Base-by-base conservation (phyloP, 2,329 filamentous ascomycete genomes). In the Tolypocladium cylindrosporum region DNA sequence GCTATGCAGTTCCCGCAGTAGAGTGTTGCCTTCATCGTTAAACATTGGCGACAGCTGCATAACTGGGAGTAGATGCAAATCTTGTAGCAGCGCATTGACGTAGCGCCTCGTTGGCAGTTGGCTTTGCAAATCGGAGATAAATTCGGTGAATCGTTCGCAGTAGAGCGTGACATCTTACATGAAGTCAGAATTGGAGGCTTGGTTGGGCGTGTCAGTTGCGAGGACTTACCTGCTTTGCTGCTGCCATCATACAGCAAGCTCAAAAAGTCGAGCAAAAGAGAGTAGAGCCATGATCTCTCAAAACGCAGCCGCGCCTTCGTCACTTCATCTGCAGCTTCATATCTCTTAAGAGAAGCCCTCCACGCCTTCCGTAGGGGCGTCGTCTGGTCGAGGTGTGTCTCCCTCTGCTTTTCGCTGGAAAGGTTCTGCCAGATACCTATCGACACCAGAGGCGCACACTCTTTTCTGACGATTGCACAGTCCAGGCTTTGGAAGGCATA, bases 391-490 rank as follows among this genome's bases (percentile, higher is more conserved):
- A 99, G 79, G 57, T 86, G 83, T 40, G 77, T 77, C 57, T 96
- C 90, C 63, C 91, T 84, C 61, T 86, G 83, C 59, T 82, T 80
- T 40, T 95, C 91, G 58, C 83, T 89, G 37, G 90, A 89, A 42
- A 99, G 76, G 68, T 96, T 95, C 67, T 97, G 90, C 94, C 94
- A 99, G 66, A 94, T 91, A 1, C 90, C 88, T 65, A 99, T 96
- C 14, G 91, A 94, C 24, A 99, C 93, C 55, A 99, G 77, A 1
- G 95, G 91, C 8, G 93, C 94, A 72, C 94, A 97, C 77, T 99
- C 94, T 72, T 97, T 97, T 61, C 94, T 87, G 55, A 99, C 89
- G 58, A 96, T 83, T 42, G 84, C 83, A 69, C 86, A 92, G 71
- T 99, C 95, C 39, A 99, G 79, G 53, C 91, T 97, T 72, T 97